A percentile compares a stretch with the other conserved stretches of the same genome.
Evolutionary conservation across 106 monocot species (phyloP).

Genomic region (Allium fistulosum): DNA sequence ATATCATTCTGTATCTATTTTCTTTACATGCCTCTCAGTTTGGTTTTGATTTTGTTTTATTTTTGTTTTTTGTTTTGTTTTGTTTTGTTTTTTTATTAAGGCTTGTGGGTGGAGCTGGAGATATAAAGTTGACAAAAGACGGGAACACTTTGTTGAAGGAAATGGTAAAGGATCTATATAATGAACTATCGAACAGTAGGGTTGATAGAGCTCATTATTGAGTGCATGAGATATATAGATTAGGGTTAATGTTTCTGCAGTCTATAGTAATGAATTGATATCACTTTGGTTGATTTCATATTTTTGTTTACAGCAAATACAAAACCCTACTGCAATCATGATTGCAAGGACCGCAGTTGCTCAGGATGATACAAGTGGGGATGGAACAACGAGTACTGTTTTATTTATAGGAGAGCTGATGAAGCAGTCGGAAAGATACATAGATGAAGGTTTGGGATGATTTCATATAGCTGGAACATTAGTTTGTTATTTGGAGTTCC

Average conservation of each 20-base stretch:
- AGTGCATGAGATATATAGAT: not conserved
- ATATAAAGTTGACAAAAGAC: slow-evolving; percentile 91
- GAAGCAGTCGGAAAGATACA: slow-evolving; percentile 92
- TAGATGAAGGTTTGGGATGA: slow-evolving; percentile 67
- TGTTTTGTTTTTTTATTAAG: slow-evolving; percentile 2
- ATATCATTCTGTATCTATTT: not conserved
- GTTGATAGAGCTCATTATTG: not conserved
- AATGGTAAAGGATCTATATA: slow-evolving; percentile 37
- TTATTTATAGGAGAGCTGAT: slow-evolving; percentile 95
- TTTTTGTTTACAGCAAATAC: slow-evolving; percentile 60
- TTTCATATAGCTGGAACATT: not conserved
- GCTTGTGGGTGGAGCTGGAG: slow-evolving; percentile 90
- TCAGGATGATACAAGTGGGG: slow-evolving; percentile 82
- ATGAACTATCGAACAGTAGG: not conserved
- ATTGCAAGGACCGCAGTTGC: slow-evolving; percentile 92
- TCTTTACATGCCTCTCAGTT: not conserved
- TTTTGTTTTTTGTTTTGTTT: not conserved
- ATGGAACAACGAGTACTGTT: slow-evolving; percentile 89
- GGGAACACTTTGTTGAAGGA: slow-evolving; percentile 95
- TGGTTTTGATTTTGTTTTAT: not conserved
- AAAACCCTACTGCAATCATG: slow-evolving; percentile 95
- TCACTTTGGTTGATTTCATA: not conserved
- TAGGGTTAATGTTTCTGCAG: too few species aligned
- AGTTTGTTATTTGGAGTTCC: too few species aligned
- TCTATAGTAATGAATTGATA: too few species aligned